Conservation (phyloP, 306 rosid genomes). For the Rosa persica region DNA sequence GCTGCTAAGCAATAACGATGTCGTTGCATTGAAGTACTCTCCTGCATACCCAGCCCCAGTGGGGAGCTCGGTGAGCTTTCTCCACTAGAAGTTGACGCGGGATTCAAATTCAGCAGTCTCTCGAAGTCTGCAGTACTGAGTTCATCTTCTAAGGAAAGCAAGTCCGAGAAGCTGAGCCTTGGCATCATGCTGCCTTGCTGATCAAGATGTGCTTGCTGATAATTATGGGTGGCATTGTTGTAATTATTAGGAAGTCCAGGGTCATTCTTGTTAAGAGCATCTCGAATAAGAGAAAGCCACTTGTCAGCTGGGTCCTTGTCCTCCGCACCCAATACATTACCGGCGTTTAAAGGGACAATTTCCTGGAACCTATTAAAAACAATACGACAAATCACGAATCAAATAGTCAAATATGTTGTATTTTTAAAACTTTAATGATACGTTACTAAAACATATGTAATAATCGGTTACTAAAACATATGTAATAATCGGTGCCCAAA, state of each 20-base stretch:
- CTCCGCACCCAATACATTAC: slow-evolving; percentile 84
- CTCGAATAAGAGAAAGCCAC: slow-evolving; percentile 64
- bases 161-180: slow-evolving; percentile 50
- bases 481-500: not conserved
- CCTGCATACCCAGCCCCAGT: not conserved
- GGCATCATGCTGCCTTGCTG: slow-evolving; percentile 31
- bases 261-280: slow-evolving; percentile 48
- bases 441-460: not conserved
- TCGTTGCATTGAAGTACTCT: slow-evolving; percentile 1
- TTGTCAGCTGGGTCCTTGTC: slow-evolving; percentile 72
- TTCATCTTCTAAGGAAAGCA: slow-evolving; percentile 43
- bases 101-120: slow-evolving; percentile 3
- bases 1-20: slow-evolving; percentile 49
- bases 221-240: slow-evolving; percentile 2
- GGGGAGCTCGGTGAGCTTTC: slow-evolving; percentile 30
- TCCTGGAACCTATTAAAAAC: slow-evolving; percentile 68
- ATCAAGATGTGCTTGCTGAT: not conserved
- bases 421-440: not conserved
- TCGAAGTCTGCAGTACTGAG: slow-evolving; percentile 13
- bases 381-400: not conserved
- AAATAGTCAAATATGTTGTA: not conserved
- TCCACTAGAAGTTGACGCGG: slow-evolving; percentile 1
- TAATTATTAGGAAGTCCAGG: not conserved
- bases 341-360: slow-evolving; percentile 86
- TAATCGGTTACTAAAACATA: not conserved